These are phyloP conservation scores for Boletus pseudo-olivaceus DNA, from an alignment of 768 basidiomycete genomes.

Conservation along the genomic window DNA sequence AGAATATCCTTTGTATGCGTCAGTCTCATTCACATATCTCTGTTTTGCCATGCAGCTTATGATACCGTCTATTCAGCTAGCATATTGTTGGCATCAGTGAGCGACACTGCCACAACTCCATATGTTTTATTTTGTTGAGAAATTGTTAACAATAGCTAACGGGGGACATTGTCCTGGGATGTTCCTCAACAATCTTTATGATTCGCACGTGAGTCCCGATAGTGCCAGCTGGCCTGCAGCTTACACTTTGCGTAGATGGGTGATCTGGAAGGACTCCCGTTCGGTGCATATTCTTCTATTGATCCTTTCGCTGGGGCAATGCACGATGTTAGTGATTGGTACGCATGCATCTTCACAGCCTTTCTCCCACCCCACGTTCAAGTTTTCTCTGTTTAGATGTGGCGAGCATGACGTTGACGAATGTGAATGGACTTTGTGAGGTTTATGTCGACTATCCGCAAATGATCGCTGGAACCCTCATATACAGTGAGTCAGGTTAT, in stretches of 20 bases:
- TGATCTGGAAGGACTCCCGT: slow-evolving; percentile 21
- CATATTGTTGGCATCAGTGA: slow-evolving; percentile 1
- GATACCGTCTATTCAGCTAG: slow-evolving; percentile 3
- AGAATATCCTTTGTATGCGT: slow-evolving; percentile 4
- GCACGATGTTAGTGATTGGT: slow-evolving; percentile 12
- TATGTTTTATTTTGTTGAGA: not conserved
- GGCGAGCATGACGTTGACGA: not conserved
- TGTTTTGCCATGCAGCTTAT: not conserved
- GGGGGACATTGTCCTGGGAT: slow-evolving; percentile 7
- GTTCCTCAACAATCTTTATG: slow-evolving; percentile 22
- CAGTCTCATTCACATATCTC: slow-evolving; percentile 4
- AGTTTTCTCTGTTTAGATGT: slow-evolving; percentile 1
- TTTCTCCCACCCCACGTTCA: not conserved
- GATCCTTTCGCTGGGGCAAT: slow-evolving; percentile 20
- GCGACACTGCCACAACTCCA: not conserved
- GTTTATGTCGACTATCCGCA: not conserved
- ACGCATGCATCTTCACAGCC: not conserved
- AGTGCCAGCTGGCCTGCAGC: not conserved
- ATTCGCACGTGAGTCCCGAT: slow-evolving; percentile 22
- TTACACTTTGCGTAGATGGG: slow-evolving; percentile 15
- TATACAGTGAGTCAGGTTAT: slow-evolving; percentile 14
- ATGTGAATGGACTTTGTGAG: not conserved
- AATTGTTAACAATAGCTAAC: not conserved
- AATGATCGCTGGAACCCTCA: not conserved
- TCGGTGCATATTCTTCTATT: slow-evolving; percentile 9